A percentile compares a stretch with the other conserved stretches of the same genome.
phyloP scores from a whole-genome alignment of 768 basidiomycete species.

The Russula foetens region DNA sequence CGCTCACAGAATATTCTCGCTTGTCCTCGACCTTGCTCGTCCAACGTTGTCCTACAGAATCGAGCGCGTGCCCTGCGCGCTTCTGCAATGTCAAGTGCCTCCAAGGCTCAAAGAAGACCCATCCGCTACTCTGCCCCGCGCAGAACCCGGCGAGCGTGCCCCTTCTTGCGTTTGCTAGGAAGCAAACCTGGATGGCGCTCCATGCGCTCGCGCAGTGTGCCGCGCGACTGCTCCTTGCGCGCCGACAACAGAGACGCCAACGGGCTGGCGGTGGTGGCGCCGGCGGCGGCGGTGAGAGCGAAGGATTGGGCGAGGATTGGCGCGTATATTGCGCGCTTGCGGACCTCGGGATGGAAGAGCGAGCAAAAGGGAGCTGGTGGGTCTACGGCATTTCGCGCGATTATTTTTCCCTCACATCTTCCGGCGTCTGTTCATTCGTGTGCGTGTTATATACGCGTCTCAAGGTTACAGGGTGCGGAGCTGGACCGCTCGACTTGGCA shows the following conservation, averaged over 20 bases:
- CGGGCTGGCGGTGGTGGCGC: constrained; percentile 24
- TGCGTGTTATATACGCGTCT: no score
- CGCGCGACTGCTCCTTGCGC: constrained; percentile 50
- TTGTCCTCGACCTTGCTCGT: constrained; percentile 28
- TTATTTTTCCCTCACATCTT: background rate
- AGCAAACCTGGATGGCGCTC: constrained; percentile 64
- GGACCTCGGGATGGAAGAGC: constrained; percentile 67
- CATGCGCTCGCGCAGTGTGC: constrained; percentile 66
- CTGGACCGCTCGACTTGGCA: constrained; percentile 64
- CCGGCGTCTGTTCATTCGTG: constrained; percentile 1
- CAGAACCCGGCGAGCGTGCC: constrained; percentile 64
- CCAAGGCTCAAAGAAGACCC: constrained; percentile 50
- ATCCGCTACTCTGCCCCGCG: constrained; percentile 64
- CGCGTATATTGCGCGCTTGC: constrained; percentile 54
- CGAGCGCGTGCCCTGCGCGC: constrained; percentile 42
- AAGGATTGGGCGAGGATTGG: constrained; percentile 41
- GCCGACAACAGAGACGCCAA: constrained; percentile 29
- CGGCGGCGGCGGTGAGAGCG: constrained; percentile 2
- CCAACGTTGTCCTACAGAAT: constrained; percentile 7
- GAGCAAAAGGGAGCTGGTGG: constrained; percentile 38
- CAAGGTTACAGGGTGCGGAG: constrained; percentile 34
- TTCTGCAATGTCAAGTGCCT: constrained; percentile 82
- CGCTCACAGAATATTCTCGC: constrained; percentile 36
- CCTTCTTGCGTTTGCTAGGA: constrained; percentile 51
- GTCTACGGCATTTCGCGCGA: constrained; percentile 14